Percentiles rank a stretch among this genome's conserved stretches.
Evolutionary conservation across 495 filamentous ascomycete genomes (phyloP).

Genomic region (Lasiosphaeris hirsuta): DNA sequence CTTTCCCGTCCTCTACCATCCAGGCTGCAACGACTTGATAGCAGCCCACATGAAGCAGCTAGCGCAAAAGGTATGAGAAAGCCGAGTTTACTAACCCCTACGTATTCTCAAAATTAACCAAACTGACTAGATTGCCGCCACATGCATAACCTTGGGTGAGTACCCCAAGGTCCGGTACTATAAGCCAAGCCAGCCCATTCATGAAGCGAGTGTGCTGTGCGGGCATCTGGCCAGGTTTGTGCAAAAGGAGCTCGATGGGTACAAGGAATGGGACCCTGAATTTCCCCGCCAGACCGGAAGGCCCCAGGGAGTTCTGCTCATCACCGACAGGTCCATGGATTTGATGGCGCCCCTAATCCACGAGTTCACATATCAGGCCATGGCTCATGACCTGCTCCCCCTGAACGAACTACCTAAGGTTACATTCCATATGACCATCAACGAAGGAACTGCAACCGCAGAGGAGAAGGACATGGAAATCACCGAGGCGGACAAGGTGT

Average conservation of each 20-base stretch:
- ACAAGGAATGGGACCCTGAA: conserved; percentile 73
- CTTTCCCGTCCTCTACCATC: conserved; percentile 90
- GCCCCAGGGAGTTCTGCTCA: conserved; percentile 78
- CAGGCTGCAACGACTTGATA: conserved; percentile 80
- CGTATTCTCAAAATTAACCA: conserved; percentile 26
- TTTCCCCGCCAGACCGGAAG: conserved; percentile 79
- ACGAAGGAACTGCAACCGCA: conserved; percentile 62
- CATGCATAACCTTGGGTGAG: conserved; percentile 82
- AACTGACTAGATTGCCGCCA: conserved; percentile 63
- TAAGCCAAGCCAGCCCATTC: conserved; percentile 64
- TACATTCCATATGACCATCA: conserved; percentile 73
- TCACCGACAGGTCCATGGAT: conserved; percentile 92
- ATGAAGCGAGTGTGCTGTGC: conserved; percentile 85
- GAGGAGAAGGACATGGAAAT: conserved; percentile 89
- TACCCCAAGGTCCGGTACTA: conserved; percentile 91
- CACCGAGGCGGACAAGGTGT: conserved; percentile 82
- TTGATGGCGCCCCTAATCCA: conserved; percentile 81
- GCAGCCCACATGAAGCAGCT: conserved; percentile 73
- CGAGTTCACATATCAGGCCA: conserved; percentile 97
- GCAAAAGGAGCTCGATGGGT: conserved; percentile 83
- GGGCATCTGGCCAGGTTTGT: conserved; percentile 88
- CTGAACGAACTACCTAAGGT: conserved; percentile 86
- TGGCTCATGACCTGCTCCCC: conserved; percentile 89
- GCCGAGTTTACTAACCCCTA: background rate
- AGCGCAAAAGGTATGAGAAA: conserved; percentile 71